Evolutionary conservation across 2,329 filamentous ascomycete species (phyloP).

Genomic region (Fonsecaea nubica): DNA sequence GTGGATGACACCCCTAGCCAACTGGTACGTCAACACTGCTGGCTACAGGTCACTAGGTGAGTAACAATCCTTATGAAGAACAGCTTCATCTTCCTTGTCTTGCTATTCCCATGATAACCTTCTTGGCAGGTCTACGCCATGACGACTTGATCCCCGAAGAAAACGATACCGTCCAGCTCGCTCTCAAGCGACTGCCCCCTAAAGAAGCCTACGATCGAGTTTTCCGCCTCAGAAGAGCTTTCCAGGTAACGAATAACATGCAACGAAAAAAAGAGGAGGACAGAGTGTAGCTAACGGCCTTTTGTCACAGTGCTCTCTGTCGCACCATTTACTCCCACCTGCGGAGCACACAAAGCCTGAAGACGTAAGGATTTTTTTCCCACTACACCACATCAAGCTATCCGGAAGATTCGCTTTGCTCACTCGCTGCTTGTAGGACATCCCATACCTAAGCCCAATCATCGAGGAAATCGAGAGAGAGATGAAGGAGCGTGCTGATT

Average conservation of each 20-base stretch:
- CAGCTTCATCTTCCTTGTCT: constrained; percentile 7
- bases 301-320: constrained; percentile 64
- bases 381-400: background rate
- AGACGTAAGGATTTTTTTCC: constrained; percentile 60
- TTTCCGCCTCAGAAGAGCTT: constrained; percentile 93
- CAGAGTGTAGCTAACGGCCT: constrained; percentile 4
- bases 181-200: constrained; percentile 85
- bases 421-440: constrained; percentile 59
- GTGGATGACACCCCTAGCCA: constrained; percentile 79
- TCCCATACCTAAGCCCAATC: constrained; percentile 69
- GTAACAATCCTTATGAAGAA: constrained; percentile 33
- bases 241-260: constrained; percentile 69
- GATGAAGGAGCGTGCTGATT: constrained; percentile 69
- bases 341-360: constrained; percentile 71
- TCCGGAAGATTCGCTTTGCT: constrained; percentile 34
- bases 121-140: constrained; percentile 64
- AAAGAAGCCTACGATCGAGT: constrained; percentile 96
- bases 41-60: constrained; percentile 94
- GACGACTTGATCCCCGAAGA: constrained; percentile 97
- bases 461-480: constrained; percentile 73
- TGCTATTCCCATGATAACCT: constrained; percentile 11
- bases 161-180: constrained; percentile 81
- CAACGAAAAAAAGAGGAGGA: background rate
- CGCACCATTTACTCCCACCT: constrained; percentile 69
- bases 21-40: constrained; percentile 87